Conservation (phyloP, 2,329 filamentous ascomycete species). For the Graphilbum sp. region DNA sequence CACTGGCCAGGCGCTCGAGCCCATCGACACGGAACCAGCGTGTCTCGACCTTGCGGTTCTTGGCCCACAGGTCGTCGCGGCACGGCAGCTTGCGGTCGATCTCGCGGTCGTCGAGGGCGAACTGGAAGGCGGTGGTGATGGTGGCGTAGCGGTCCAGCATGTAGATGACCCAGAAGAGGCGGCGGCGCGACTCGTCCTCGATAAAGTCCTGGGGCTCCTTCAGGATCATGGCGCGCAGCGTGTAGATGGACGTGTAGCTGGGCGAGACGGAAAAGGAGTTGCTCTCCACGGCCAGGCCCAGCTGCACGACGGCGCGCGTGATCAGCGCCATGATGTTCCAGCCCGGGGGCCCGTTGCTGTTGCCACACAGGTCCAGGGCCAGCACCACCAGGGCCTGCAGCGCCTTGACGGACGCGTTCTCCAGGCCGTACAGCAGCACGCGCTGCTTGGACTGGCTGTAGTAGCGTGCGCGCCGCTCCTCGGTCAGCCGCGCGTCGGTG, state of each 20-base stretch:
- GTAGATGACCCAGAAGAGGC: slow-evolving; percentile 92
- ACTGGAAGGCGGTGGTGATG: slow-evolving; percentile 81
- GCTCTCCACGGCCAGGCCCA: slow-evolving; percentile 70
- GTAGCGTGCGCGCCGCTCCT: slow-evolving; percentile 57
- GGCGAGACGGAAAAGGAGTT: slow-evolving; percentile 67
- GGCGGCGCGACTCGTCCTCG: slow-evolving; percentile 71
- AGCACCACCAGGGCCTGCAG: slow-evolving; percentile 78
- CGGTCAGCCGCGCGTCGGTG: slow-evolving; percentile 55
- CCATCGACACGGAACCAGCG: slow-evolving; percentile 53
- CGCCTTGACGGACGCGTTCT: slow-evolving; percentile 78
- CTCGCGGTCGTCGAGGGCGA: slow-evolving; percentile 75
- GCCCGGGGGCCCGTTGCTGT: slow-evolving; percentile 75
- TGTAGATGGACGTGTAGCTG: slow-evolving; percentile 74
- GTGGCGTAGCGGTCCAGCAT: slow-evolving; percentile 81
- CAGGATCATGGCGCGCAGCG: slow-evolving; percentile 67
- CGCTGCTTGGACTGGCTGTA: slow-evolving; percentile 71
- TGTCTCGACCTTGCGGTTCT: slow-evolving; percentile 71
- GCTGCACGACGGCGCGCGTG: slow-evolving; percentile 72
- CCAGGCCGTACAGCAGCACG: slow-evolving; percentile 73
- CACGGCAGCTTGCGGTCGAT: slow-evolving; percentile 79
- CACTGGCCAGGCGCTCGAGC: slow-evolving; percentile 3
- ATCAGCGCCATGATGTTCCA: slow-evolving; percentile 88
- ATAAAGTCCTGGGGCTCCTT: slow-evolving; percentile 74
- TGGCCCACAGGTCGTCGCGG: slow-evolving; percentile 70
- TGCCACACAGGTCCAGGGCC: slow-evolving; percentile 69